phyloP scores from a whole-genome alignment of 352 stramenopile species.

The Lagenidium sp. region DNA sequence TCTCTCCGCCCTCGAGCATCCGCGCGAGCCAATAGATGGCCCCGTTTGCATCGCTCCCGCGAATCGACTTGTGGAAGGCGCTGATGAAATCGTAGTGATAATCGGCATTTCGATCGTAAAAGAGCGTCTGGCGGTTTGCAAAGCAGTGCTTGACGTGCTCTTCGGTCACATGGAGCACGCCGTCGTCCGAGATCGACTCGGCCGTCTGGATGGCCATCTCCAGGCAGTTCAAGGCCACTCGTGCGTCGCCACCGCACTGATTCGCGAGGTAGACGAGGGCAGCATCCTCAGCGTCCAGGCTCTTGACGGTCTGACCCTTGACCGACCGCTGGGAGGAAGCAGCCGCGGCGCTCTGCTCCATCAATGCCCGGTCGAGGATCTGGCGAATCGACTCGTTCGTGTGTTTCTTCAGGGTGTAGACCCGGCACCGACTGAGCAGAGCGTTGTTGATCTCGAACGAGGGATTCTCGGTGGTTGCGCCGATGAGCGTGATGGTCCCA shows the following conservation, averaged over 20 bases:
- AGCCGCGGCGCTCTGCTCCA: slow-evolving; percentile 11
- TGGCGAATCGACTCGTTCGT: slow-evolving; percentile 41
- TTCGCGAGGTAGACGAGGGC: slow-evolving; percentile 59
- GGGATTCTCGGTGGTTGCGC: slow-evolving; percentile 86
- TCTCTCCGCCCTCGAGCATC: slow-evolving; percentile 84
- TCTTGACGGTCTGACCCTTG: not conserved
- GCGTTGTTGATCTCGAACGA: slow-evolving; percentile 87
- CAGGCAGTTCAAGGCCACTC: slow-evolving; percentile 74
- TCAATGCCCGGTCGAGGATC: slow-evolving; percentile 59
- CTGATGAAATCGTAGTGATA: slow-evolving; percentile 85
- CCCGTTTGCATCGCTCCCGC: slow-evolving; percentile 73
- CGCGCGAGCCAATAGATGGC: slow-evolving; percentile 79
- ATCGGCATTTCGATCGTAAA: slow-evolving; percentile 81
- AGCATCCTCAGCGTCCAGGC: slow-evolving; percentile 38
- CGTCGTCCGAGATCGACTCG: slow-evolving; percentile 10
- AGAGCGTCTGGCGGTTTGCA: slow-evolving; percentile 55
- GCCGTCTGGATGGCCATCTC: slow-evolving; percentile 69
- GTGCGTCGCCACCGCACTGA: slow-evolving; percentile 70
- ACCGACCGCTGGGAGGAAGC: slow-evolving; percentile 8
- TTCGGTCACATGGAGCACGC: slow-evolving; percentile 29
- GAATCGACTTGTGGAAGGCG: slow-evolving; percentile 79
- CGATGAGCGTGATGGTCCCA: slow-evolving; percentile 80
- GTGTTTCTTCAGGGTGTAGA: slow-evolving; percentile 76
- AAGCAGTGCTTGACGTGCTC: slow-evolving; percentile 68
- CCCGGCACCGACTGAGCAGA: slow-evolving; percentile 64